A percentile compares a stretch with the other conserved stretches of the same genome.
phyloP scores from a whole-genome alignment of 805 yeast species.

The Spathaspora passalidarum region DNA sequence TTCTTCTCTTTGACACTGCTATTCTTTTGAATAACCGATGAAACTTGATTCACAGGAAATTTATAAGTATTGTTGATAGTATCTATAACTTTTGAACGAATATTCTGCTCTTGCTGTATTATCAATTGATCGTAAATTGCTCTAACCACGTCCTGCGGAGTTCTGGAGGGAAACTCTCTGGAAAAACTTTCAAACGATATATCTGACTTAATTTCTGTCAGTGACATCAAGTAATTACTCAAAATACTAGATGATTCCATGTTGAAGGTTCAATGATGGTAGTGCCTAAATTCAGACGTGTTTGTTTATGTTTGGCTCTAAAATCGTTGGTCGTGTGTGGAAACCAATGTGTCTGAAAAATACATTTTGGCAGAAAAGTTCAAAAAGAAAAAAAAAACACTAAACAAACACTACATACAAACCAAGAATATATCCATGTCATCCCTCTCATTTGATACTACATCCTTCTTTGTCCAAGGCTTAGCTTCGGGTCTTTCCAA shows the following conservation, averaged over 20 bases:
- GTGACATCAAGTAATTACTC: constrained; percentile 15
- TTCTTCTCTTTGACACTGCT: constrained; percentile 4
- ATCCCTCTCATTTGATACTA: constrained; percentile 8
- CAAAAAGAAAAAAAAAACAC: background rate
- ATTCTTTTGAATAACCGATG: constrained; percentile 1
- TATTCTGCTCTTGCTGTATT: constrained; percentile 5
- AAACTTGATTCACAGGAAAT: constrained; percentile 19
- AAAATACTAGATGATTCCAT: constrained; percentile 24
- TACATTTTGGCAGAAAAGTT: background rate
- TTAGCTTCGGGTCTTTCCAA: constrained; percentile 70
- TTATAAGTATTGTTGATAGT: constrained; percentile 18
- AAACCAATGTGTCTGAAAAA: background rate
- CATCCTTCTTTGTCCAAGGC: constrained; percentile 50
- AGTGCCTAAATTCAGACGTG: background rate
- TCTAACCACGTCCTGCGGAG: constrained; percentile 2
- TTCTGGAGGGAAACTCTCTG: constrained; percentile 5
- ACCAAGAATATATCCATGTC: background rate
- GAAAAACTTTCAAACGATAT: constrained; percentile 18
- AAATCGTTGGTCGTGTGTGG: background rate
- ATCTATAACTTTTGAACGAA: constrained; percentile 6
- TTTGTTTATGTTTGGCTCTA: constrained; percentile 1
- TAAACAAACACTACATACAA: background rate
- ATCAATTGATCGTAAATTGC: constrained; percentile 6
- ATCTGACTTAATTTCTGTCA: constrained; percentile 15
- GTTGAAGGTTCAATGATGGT: background rate